A percentile compares a stretch with the other conserved stretches of the same genome.
These are phyloP conservation scores for Coemansia sp. DNA, from an alignment of 192 early-diverging fungal genomes.

Conservation along the genomic window DNA sequence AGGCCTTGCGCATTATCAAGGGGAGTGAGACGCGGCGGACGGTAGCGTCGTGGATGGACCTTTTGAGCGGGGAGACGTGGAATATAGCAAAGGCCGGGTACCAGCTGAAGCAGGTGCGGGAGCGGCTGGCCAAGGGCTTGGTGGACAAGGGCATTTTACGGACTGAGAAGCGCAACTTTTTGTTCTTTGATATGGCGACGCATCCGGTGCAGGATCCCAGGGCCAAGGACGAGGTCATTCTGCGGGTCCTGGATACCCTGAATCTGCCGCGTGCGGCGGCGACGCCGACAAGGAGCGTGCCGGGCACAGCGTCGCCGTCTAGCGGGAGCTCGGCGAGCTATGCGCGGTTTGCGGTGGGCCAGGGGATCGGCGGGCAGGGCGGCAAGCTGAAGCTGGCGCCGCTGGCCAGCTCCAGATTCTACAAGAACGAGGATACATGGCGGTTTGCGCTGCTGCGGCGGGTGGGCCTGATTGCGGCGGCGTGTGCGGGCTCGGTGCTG, in stretches of 20 bases:
- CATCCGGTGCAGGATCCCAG: slow-evolving; percentile 87
- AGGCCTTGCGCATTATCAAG: slow-evolving; percentile 87
- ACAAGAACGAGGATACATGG: slow-evolving; percentile 19
- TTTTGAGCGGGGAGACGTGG: slow-evolving; percentile 99
- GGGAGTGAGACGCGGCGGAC: slow-evolving; percentile 69
- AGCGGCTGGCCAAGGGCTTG: slow-evolving; percentile 90
- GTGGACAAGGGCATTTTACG: slow-evolving; percentile 97
- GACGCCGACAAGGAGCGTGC: slow-evolving; percentile 49
- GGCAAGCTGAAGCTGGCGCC: slow-evolving; percentile 20
- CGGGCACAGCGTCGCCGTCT: slow-evolving; percentile 9
- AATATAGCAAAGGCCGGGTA: slow-evolving; percentile 95
- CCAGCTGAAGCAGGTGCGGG: slow-evolving; percentile 96
- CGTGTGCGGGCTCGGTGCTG: slow-evolving; percentile 95
- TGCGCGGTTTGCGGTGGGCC: slow-evolving; percentile 11
- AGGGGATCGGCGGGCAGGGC: slow-evolving; percentile 37
- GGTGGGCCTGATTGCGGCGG: slow-evolving; percentile 86
- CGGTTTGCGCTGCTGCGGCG: slow-evolving; percentile 64
- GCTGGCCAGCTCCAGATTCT: slow-evolving; percentile 26
- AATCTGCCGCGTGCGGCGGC: slow-evolving; percentile 62
- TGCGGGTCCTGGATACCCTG: slow-evolving; percentile 72
- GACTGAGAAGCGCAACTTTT: slow-evolving; percentile 93
- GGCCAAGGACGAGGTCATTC: slow-evolving; percentile 83
- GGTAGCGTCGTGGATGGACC: slow-evolving; percentile 92
- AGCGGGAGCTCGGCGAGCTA: neutral
- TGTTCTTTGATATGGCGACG: slow-evolving; percentile 97